Base-by-base conservation (phyloP, 106 monocot species). In the Acorus gramineus region DNA sequence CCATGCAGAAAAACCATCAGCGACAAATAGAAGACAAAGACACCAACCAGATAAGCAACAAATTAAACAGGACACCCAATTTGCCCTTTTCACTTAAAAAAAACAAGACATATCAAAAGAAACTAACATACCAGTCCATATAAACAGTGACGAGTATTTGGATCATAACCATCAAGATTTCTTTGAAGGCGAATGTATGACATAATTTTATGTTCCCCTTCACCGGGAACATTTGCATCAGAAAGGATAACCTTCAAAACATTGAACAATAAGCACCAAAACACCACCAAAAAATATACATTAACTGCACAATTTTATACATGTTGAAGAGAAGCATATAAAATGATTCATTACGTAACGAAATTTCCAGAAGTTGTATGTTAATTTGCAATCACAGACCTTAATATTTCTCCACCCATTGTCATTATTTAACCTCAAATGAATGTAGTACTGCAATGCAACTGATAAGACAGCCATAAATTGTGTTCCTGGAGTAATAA, bases 211-310 rank as follows among this genome's bases (percentile, higher is more conserved):
- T 96, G 96, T 61, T 96, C 96, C 63, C 90, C 96, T 85, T 96
- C 96, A 75, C 96, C 96, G 60, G 96, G 96, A 80, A 83, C 91
- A 88, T 91, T 96, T 63, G 96, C 96, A 85, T 96, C 96, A 77
- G 96, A 96, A 66, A 96, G 87, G 53, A 96, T 92, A 73, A 96
- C 96, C 96, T 96, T 80, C 82, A 76, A 79, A 59, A 65, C 66
- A 73, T 69, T 60, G 10, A 67, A 58, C n/a, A 11, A 64, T 28
- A 65, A 60, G 58, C 3, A 56, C 49, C 70, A 69, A 67, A 55
- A 28, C 28, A 28, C 28, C 28, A 28, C 28, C 28, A 28, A 28
- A 28, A 28, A 28, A 28, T 28, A 28, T 28, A 28, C 28, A 28
- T 28, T 28, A 28, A 28, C 28, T 28, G 28, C 28, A 28, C 28